Base-by-base conservation (phyloP, 768 basidiomycete genomes). In the Leccinum pellstonianum region DNA sequence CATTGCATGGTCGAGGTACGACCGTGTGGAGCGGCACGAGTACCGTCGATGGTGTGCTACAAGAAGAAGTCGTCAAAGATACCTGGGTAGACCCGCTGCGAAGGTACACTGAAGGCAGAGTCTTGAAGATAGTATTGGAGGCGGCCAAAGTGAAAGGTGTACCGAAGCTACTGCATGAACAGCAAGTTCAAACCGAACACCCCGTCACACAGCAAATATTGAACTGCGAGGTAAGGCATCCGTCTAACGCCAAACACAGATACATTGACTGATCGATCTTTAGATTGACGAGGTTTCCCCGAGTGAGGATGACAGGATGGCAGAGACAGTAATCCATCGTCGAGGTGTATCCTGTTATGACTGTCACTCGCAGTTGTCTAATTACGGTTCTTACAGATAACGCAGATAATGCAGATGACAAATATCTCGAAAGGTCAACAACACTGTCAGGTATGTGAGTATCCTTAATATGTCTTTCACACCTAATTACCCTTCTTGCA, bases 21-120 rank as follows among this genome's bases (percentile, higher is more conserved):
- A 60, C 43, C 1, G 55, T 63, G 3, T 53, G 56, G 56, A 48
- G 29, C 10, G n/a, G 37, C 7, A 29, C 0, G 29, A 14, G 41
- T 4, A 29, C 15, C 0, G 43, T 23, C 8, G 7, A 21, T 5
- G 6, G 21, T 2, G 41, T 52, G 12, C 23, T 19, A 3, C n/a
- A 47, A 9, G 57, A 60, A 15, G 62, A 57, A 3, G 52, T 54
- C 1, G 38, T 63, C 17, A 63, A 60, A 21, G 55, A 63, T 19
- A 29, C 46, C 6, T 63, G 55, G 47, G 37, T 61, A 3, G 55
- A 61, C 31, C 62, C 41, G 1, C n/a, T 51, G 4, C 19, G 43
- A 33, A 21, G 23, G 27, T 59, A 33, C 8, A 33, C 53, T 9
- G 47, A 48, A 48, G 47, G 17, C 2, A 46, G 23, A 15, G 17